Conservation (phyloP, 192 early-diverging fungal genomes). For the Coemansia sp. region DNA sequence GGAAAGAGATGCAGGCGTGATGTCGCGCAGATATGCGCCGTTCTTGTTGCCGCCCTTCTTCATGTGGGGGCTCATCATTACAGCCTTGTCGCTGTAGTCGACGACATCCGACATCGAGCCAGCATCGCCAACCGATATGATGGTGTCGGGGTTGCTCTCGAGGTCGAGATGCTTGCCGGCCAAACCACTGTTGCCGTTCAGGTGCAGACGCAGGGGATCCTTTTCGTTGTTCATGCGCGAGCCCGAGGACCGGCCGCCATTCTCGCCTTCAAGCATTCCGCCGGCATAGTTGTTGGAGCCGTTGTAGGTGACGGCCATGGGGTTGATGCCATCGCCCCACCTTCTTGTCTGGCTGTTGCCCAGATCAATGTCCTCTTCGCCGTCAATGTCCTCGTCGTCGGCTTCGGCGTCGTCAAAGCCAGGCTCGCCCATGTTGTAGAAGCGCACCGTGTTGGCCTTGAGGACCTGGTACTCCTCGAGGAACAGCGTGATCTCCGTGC, state of each 20-base stretch:
- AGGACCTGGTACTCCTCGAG: conserved; percentile 58
- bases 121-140: conserved; percentile 27
- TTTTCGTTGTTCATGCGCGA: conserved; percentile 19
- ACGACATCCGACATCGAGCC: conserved; percentile 5
- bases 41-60: not conserved
- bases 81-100: conserved; percentile 36
- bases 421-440: conserved; percentile 55
- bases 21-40: not conserved
- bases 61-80: conserved; percentile 12
- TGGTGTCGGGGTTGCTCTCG: conserved; percentile 52
- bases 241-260: not conserved
- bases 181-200: conserved; percentile 12
- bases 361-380: conserved; percentile 1
- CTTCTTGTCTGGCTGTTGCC: not conserved
- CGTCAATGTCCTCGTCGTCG: conserved; percentile 5
- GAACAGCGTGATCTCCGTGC: conserved; percentile 53
- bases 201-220: conserved; percentile 41
- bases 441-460: conserved; percentile 54
- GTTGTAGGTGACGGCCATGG: not conserved
- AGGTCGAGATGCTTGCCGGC: conserved; percentile 29
- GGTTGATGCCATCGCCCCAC: not conserved
- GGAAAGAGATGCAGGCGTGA: not conserved
- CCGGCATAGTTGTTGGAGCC: not conserved
- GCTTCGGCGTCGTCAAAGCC: conserved; percentile 42
- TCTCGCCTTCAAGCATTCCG: not conserved